phyloP scores from a whole-genome alignment of 2,329 filamentous ascomycete species.

The Graphilbum ipis-grandicollis region DNA sequence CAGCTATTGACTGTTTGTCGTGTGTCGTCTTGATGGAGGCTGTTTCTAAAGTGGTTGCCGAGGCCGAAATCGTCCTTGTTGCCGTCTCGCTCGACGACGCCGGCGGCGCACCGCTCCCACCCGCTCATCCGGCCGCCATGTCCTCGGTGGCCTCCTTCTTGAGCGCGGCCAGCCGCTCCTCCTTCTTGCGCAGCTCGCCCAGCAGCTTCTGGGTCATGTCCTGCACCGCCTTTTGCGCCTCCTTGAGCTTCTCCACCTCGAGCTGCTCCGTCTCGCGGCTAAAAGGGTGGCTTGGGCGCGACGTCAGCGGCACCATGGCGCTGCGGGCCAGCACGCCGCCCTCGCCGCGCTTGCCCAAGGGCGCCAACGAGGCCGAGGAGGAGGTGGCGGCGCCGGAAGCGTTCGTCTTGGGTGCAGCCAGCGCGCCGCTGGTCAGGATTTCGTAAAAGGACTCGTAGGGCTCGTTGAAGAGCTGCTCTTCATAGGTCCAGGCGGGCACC shows the following conservation, averaged over 20 bases:
- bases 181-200: slow-evolving; percentile 46
- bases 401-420: slow-evolving; percentile 27
- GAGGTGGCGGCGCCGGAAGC: slow-evolving; percentile 34
- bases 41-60: too few species aligned
- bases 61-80: too few species aligned
- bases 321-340: slow-evolving; percentile 46
- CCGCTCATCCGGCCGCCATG: slow-evolving; percentile 7
- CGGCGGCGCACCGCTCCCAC: background rate
- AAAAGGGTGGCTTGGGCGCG: slow-evolving; percentile 53
- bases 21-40: too few species aligned
- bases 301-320: slow-evolving; percentile 56
- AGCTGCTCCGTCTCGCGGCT: slow-evolving; percentile 51
- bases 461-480: slow-evolving; percentile 95
- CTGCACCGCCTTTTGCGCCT: slow-evolving; percentile 46
- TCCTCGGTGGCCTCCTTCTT: slow-evolving; percentile 28
- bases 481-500: slow-evolving; percentile 68
- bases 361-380: slow-evolving; percentile 18
- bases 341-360: slow-evolving; percentile 18
- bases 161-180: slow-evolving; percentile 39
- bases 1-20: too few species aligned
- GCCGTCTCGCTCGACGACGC: too few species aligned
- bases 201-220: slow-evolving; percentile 41
- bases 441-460: slow-evolving; percentile 88
- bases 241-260: slow-evolving; percentile 42
- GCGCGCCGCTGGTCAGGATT: slow-evolving; percentile 58